Percentiles rank a stretch among this genome's conserved stretches.
phyloP scores from a whole-genome alignment of 2,329 filamentous ascomycete species.

The Colletotrichum karsti region DNA sequence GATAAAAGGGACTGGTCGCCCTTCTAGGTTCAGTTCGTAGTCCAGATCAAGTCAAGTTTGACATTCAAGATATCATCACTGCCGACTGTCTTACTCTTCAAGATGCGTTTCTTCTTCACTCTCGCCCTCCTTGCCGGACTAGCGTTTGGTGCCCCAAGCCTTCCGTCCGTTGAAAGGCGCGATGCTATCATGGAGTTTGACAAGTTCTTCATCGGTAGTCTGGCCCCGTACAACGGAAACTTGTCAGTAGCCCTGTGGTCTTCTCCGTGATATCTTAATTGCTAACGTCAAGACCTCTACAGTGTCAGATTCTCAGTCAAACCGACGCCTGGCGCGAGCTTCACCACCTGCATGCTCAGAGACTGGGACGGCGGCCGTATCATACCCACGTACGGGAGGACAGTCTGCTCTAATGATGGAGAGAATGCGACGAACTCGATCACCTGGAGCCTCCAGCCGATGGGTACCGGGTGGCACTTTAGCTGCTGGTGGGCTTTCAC shows the following conservation, averaged over 20 bases:
- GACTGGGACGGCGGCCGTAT: neutral
- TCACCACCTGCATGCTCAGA: slow-evolving; percentile 19
- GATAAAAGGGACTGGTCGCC: neutral
- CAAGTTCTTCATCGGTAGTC: slow-evolving; percentile 11
- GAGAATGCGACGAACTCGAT: neutral
- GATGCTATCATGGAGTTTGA: slow-evolving; percentile 5
- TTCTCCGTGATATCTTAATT: no score
- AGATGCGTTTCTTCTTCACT: neutral
- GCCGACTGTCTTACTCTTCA: neutral
- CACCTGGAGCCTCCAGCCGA: slow-evolving; percentile 18
- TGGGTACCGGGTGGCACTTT: slow-evolving; percentile 20
- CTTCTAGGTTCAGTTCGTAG: neutral
- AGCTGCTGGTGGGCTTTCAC: slow-evolving; percentile 27
- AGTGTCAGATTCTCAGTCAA: slow-evolving; percentile 12
- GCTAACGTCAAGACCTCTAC: neutral
- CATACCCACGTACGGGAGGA: slow-evolving; percentile 14
- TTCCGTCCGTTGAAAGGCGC: neutral
- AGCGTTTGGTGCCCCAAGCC: neutral
- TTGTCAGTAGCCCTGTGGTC: neutral
- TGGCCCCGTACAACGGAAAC: neutral
- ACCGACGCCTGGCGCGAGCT: slow-evolving; percentile 12
- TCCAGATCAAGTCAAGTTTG: neutral
- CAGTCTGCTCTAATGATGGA: slow-evolving; percentile 1
- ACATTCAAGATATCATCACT: neutral
- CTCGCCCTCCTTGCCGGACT: neutral